Percentiles rank a stretch among this genome's conserved stretches.
phyloP scores from a whole-genome alignment of 805 yeast genomes.

The Starmera quercuum region DNA sequence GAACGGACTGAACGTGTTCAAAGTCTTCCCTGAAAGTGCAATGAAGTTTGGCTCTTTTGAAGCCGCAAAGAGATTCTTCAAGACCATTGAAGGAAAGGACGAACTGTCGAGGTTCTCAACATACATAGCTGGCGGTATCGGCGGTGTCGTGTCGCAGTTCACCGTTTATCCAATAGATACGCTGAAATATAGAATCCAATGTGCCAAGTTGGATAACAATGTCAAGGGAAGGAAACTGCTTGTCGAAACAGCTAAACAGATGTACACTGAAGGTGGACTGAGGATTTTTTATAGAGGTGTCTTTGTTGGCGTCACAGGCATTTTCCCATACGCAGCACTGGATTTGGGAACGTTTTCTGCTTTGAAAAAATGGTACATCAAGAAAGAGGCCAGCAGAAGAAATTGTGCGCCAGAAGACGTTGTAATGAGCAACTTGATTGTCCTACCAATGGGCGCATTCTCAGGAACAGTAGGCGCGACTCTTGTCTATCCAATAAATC shows the following conservation, averaged over 20 bases:
- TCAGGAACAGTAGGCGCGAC: conserved; percentile 96
- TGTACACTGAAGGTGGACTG: conserved; percentile 77
- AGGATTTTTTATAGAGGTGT: conserved; percentile 80
- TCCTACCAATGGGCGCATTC: conserved; percentile 86
- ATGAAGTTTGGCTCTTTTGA: conserved; percentile 97
- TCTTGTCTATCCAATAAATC: conserved; percentile 86
- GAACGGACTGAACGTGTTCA: conserved; percentile 85
- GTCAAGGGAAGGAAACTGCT: conserved; percentile 57
- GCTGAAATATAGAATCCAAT: conserved; percentile 85
- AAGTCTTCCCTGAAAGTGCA: conserved; percentile 95
- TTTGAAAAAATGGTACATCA: conserved; percentile 68
- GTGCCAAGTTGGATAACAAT: conserved; percentile 69
- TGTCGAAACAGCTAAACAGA: conserved; percentile 59
- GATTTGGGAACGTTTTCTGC: conserved; percentile 92
- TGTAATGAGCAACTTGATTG: conserved; percentile 67
- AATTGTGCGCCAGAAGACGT: conserved; percentile 58
- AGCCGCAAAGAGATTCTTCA: conserved; percentile 67
- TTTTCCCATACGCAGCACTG: conserved; percentile 95
- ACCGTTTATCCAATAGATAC: conserved; percentile 95
- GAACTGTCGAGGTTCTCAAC: conserved; percentile 72
- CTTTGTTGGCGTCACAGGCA: conserved; percentile 87
- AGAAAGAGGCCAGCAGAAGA: conserved; percentile 47
- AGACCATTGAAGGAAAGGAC: conserved; percentile 69
- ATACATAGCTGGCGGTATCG: conserved; percentile 90
- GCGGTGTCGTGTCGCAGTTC: conserved; percentile 90